Evolutionary conservation across 208 protist species (phyloP), one percentile per base, ranked within the genome.

Genomic region (Wallacemonas sp.): DNA sequence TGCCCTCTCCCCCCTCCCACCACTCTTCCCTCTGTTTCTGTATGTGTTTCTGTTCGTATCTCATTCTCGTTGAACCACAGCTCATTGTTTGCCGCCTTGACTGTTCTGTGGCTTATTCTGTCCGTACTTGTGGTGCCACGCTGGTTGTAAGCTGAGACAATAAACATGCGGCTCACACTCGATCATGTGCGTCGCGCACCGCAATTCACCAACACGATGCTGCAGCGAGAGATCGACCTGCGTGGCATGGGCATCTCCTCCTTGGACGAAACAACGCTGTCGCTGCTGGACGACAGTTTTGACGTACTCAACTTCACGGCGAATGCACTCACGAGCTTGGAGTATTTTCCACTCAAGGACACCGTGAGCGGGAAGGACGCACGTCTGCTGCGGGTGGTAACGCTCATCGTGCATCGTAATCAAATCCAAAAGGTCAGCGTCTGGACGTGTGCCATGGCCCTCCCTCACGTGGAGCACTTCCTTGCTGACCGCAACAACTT

Each of bases 171-270:
- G 8, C 80, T 96, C 36, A 92, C 85, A 2, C 57, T 88, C 29
- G 85, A 94, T 46, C 70, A 83, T 16, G 55, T 96, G 36, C 78
- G 85, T 16, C 78, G 80, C 36, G 87, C 90, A 16, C 90, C 90
- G 39, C 90, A 96, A 76, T 90, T 96, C 55, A 93, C 79, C 2
- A 96, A 96, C 61, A 83, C 87, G 57, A 60, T 96, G 52, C 70
- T 69, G 43, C 84, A 94, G 72, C 82, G 90, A 5, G 87, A 96
- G 55, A 82, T 96, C 29, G 90, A 96, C 58, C 76, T 96, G 17
- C 87, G 90, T 9, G 90, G 88, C 1, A 70, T 94, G 57, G 72
- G 82, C 11, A 72, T 96, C 21, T 89, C 87, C 21, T 81, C 81
- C 11, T 78, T 96, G 24, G 90, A 96, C 43, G 90, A 92, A 65